Evolutionary conservation across 495 filamentous ascomycete genomes (phyloP), one percentile per base, ranked within the genome.

Genomic region (Podospora anserina): DNA sequence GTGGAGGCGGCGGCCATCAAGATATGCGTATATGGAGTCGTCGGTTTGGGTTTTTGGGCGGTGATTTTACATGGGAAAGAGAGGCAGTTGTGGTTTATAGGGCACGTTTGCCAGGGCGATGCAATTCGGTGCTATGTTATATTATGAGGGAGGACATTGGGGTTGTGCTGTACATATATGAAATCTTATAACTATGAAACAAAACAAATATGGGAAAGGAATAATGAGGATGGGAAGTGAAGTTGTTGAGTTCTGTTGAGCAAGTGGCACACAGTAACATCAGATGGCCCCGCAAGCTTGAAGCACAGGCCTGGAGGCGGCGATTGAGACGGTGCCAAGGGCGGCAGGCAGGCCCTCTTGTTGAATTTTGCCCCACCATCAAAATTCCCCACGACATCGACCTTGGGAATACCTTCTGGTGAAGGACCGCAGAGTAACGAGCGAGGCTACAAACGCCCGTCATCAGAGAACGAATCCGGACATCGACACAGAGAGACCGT

Each of bases 321-420:
- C 39, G 13, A 49, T 49, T 49, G 9, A 49, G 39, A 49, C 39
- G 13, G 39, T 49, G 39, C 39, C 39, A 49, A 49, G 15, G 13
- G n/a, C 23, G 55, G 55, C 55, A 26, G 55, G 55, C 55, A 20
- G 55, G 55, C 55, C 55, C n/a, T 26, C 55, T 20, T 44, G 13
- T 65, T 49, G 61, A 69, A 66, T 70, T 77, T 74, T 72, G 71
- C 77, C 77, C 75, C 77, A 72, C 77, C 70, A 70, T 72, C 77
- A 75, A 77, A 78, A 78, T 77, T 78, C 72, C 39, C 70, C 53
- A 71, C 64, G 55, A 63, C 27, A 61, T 55, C 53, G 18, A 58
- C 55, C 39, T 49, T 49, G 39, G 39, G 39, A 49, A 49, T 49
- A 18, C 39, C 15, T 49, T 49, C 39, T 49, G 9, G 39, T 18